Percentiles rank a stretch among this genome's conserved stretches.
Evolutionary conservation across 106 monocot species (phyloP).

Genomic region (Dactylorhiza incarnata): DNA sequence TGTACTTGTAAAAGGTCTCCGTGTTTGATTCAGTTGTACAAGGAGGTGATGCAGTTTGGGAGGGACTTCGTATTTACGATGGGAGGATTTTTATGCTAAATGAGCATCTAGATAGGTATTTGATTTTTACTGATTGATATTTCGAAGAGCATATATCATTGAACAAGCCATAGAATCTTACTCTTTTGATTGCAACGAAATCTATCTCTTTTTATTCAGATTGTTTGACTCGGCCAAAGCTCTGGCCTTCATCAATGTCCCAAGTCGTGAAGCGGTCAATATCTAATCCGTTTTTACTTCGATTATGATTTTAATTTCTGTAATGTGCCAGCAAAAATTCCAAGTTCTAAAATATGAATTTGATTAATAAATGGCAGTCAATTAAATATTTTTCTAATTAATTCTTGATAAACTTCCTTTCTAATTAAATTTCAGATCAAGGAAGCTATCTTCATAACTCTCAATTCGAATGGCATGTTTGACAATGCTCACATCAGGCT

Average conservation of each 20-base stretch:
- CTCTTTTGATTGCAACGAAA: conserved; percentile 2
- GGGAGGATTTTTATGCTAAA: conserved; percentile 91
- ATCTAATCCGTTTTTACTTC: background rate
- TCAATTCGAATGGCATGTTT: conserved; percentile 88
- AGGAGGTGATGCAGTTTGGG: conserved; percentile 99
- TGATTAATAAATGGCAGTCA: background rate
- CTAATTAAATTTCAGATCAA: conserved; percentile 49
- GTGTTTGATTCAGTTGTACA: conserved; percentile 98
- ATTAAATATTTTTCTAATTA: background rate
- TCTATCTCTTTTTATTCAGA: conserved; percentile 25
- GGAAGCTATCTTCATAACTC: conserved; percentile 87
- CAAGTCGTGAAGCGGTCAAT: conserved; percentile 62
- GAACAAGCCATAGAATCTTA: background rate
- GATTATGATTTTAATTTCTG: background rate
- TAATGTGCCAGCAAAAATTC: background rate
- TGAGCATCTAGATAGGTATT: conserved; percentile 85
- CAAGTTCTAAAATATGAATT: background rate
- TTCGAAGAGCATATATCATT: background rate
- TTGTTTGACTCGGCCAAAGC: conserved; percentile 94
- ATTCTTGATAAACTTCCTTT: background rate
- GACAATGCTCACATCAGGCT: conserved; percentile 94
- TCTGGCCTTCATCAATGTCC: conserved; percentile 83
- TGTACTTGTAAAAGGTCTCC: conserved; percentile 61
- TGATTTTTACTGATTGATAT: background rate
- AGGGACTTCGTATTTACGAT: conserved; percentile 82